Evolutionary conservation across 371 early-diverging fungal genomes (phyloP).

Genomic region (Apophysomyces sp.): DNA sequence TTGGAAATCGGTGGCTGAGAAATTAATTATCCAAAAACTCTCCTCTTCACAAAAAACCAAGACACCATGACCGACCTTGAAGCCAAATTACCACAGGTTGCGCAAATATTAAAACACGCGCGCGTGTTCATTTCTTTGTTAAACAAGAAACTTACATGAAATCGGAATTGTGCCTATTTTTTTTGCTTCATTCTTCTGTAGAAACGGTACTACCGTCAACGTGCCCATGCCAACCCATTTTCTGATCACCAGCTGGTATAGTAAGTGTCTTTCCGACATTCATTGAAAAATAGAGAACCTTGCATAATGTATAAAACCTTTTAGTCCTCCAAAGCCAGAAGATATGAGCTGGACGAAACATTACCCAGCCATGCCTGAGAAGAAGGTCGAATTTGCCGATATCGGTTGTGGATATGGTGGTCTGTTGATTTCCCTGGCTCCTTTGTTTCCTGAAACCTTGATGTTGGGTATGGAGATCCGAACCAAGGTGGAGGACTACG

Average conservation of each 20-base stretch:
- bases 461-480: constrained; percentile 99
- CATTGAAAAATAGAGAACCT: neutral
- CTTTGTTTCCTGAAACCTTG: constrained; percentile 85
- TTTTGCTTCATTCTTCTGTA: too few species aligned
- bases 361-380: constrained; percentile 72
- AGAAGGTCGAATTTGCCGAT: constrained; percentile 95
- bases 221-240: constrained; percentile 99
- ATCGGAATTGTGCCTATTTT: too few species aligned
- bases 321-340: constrained; percentile 83
- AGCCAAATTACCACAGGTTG: constrained; percentile 41
- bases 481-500: constrained; percentile 95
- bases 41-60: neutral
- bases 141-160: neutral
- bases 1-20: neutral
- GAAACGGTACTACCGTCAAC: constrained; percentile 92
- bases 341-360: constrained; percentile 89
- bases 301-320: neutral
- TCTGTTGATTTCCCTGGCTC: constrained; percentile 86
- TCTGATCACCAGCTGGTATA: constrained; percentile 94
- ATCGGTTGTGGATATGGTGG: constrained; percentile 99
- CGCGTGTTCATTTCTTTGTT: neutral
- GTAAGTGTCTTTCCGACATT: constrained; percentile 45
- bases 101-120: neutral
- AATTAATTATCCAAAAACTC: neutral
- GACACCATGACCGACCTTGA: constrained; percentile 10